Percentiles rank a stretch among this genome's conserved stretches.
Evolutionary conservation across 495 filamentous ascomycete genomes (phyloP).

Genomic region (Penicillium diatomitis): DNA sequence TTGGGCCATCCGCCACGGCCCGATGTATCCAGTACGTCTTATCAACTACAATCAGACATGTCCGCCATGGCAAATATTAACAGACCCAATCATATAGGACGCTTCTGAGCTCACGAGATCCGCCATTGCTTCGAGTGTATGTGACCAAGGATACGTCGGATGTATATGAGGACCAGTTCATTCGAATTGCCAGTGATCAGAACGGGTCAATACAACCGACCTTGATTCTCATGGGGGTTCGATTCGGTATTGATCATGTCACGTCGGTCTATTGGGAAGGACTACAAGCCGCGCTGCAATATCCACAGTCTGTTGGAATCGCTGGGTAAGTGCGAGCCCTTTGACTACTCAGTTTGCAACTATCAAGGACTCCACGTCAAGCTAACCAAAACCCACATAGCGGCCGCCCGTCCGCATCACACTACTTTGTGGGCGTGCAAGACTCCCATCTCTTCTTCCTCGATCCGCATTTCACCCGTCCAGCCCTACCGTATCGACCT

Average conservation of each 20-base stretch:
- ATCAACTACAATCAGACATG: background rate
- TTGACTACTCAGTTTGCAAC: background rate
- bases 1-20: slow-evolving; percentile 97
- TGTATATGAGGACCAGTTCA: slow-evolving; percentile 84
- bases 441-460: slow-evolving; percentile 85
- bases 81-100: slow-evolving; percentile 40
- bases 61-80: background rate
- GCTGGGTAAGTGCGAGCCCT: slow-evolving; percentile 60
- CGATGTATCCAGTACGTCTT: slow-evolving; percentile 78
- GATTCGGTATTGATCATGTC: slow-evolving; percentile 87
- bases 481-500: slow-evolving; percentile 49
- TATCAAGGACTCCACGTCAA: too few relatives aligned
- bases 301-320: slow-evolving; percentile 87
- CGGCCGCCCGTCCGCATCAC: slow-evolving; percentile 86
- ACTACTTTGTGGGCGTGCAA: slow-evolving; percentile 97
- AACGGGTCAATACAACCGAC: slow-evolving; percentile 66
- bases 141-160: slow-evolving; percentile 82
- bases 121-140: slow-evolving; percentile 65
- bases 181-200: slow-evolving; percentile 58
- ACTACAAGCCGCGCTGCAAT: slow-evolving; percentile 67
- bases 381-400: slow-evolving; percentile 28
- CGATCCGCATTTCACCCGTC: slow-evolving; percentile 79
- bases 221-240: slow-evolving; percentile 75
- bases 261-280: slow-evolving; percentile 90
- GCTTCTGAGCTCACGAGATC: slow-evolving; percentile 51